Evolutionary conservation across 495 filamentous ascomycete species (phyloP).

Genomic region (Cladorrhinum samala): DNA sequence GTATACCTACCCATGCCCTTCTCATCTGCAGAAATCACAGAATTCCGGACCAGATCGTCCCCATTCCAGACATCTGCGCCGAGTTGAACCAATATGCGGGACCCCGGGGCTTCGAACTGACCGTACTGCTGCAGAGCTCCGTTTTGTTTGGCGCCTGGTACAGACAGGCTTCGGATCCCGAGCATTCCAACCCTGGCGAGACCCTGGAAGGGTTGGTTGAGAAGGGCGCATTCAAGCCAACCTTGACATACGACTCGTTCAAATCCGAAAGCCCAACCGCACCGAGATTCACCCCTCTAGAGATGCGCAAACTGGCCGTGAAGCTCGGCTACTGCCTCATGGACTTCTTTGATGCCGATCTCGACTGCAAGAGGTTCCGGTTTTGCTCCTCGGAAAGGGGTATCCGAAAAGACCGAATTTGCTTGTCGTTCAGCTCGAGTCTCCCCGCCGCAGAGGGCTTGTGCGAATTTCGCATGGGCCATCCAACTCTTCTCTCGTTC

Average conservation of each 20-base stretch:
- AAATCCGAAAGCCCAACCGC: not conserved
- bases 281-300: not conserved
- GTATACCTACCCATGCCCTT: not conserved
- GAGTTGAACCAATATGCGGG: not conserved
- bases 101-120: not conserved
- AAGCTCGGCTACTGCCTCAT: slow-evolving; percentile 7
- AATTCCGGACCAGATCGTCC: not conserved
- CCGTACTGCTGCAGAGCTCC: not conserved
- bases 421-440: not conserved
- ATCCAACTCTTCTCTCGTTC: slow-evolving; percentile 7
- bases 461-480: not conserved
- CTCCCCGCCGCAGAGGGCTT: not conserved
- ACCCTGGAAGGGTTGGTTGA: not conserved
- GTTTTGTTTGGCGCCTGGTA: not conserved
- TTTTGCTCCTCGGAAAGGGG: not conserved
- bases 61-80: not conserved
- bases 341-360: slow-evolving; percentile 11
- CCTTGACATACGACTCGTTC: not conserved
- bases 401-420: not conserved
- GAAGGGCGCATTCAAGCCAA: not conserved
- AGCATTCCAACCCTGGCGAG: not conserved
- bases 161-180: not conserved
- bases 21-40: not conserved
- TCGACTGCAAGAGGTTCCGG: not conserved
- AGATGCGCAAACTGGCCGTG: slow-evolving; percentile 8